Base-by-base conservation (phyloP, 345 rosid species). In the Laguncularia racemosa region DNA sequence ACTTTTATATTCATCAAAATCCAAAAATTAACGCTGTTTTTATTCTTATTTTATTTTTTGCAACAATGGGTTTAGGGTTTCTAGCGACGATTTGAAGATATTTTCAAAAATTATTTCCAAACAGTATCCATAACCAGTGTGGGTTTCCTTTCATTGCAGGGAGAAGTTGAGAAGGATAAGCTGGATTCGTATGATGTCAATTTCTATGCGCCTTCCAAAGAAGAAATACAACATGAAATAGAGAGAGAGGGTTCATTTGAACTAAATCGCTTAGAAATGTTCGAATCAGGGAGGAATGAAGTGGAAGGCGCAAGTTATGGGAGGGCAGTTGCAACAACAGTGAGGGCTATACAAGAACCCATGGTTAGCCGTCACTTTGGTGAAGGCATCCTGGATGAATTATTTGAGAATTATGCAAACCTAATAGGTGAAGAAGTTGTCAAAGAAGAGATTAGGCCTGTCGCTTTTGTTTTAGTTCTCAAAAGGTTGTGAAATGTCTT, bases 301-400 rank as follows among this genome's bases (percentile, higher is more conserved):
- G 59, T 46, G 17, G 62, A 13, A 26, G 76, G 69, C 3, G 59
- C 40, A 40, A 80, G 85, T 71, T 89, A 79, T 23, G 98, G 98
- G 38, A 66, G 48, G 19, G 70, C 53, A 9, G 80, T 83, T 51
- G 98, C 95, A 0, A 81, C 65, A 73, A 72, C 93, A 0, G 89
- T 92, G 52, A 80, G 96, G 77, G 95, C 96, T 3, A 68, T 92
- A 65, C 98, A 89, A 66, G 98, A 83, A 70, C 60, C 95, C 47
- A 81, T 86, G 91, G 70, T 89, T 53, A 26, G 55, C 50, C 68
- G 71, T 55, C 91, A 89, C 52, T 92, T 92, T 60, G 96, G 92
- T 8, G 79, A 78, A 50, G 81, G 73, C 48, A 73, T 84, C 66
- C 47, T 89, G 11, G 89, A 92, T 62, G 40, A 59, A 56, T 63